Evolutionary conservation across 176 grass and related monocot genomes (phyloP).

Genomic region (Phoenix roebelenii): DNA sequence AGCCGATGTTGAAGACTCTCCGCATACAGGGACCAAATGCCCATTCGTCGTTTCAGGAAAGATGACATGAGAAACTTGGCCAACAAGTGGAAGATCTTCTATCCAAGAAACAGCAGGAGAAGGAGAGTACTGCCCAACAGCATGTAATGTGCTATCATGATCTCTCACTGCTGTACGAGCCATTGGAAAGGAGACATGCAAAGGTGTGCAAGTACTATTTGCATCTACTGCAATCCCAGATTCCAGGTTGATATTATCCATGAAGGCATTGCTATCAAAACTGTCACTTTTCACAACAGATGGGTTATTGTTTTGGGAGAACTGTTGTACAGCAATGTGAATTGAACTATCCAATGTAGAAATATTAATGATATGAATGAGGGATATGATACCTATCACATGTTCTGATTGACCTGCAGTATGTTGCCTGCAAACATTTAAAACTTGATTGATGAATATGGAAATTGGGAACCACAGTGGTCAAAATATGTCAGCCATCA

Average conservation of each 20-base stretch:
- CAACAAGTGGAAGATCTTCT: conserved; percentile 51
- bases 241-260: background rate
- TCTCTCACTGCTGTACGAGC: background rate
- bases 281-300: background rate
- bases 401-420: conserved; percentile 8
- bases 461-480: no score
- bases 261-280: background rate
- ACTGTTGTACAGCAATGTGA: no score
- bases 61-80: conserved; percentile 32
- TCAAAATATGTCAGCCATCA: no score
- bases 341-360: conserved; percentile 1
- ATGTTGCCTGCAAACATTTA: conserved; percentile 1
- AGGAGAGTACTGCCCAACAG: conserved; percentile 65
- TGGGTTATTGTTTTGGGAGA: no score
- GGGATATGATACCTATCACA: conserved; percentile 4
- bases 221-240: background rate
- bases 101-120: conserved; percentile 82
- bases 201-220: background rate
- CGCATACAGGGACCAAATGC: conserved; percentile 24
- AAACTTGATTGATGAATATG: no score
- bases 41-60: conserved; percentile 34
- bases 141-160: conserved; percentile 1
- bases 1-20: conserved; percentile 49
- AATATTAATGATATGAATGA: background rate
- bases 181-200: background rate